Evolutionary conservation across 2,329 filamentous ascomycete genomes (phyloP).

Genomic region (Xylaria sp.): DNA sequence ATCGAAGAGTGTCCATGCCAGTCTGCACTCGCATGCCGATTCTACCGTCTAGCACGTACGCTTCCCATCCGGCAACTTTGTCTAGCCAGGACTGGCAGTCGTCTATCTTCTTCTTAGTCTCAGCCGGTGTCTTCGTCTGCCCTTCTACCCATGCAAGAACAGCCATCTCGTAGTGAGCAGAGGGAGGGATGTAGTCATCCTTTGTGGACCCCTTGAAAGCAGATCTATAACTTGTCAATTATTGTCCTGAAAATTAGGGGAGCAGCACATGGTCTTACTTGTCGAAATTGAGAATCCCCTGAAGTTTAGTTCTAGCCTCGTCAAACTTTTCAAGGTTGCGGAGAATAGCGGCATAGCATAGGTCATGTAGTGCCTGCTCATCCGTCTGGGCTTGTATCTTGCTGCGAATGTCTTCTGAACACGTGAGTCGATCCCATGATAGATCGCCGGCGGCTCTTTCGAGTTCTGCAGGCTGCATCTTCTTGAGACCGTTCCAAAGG

Average conservation of each 20-base stretch:
- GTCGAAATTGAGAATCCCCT: constrained; percentile 73
- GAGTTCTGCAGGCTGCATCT: constrained; percentile 76
- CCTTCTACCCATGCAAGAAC: constrained; percentile 81
- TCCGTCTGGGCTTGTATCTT: constrained; percentile 64
- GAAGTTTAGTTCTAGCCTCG: constrained; percentile 73
- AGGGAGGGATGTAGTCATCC: constrained; percentile 77
- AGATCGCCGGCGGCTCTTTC: constrained; percentile 71
- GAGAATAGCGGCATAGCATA: constrained; percentile 73
- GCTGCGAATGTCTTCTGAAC: constrained; percentile 52
- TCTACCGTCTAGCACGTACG: constrained; percentile 77
- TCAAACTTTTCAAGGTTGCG: constrained; percentile 70
- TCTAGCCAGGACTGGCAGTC: constrained; percentile 73
- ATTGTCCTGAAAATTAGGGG: background rate
- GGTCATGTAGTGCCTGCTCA: constrained; percentile 70
- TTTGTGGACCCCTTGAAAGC: constrained; percentile 68
- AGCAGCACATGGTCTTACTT: constrained; percentile 54
- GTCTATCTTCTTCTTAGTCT: constrained; percentile 59
- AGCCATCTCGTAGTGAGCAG: constrained; percentile 87
- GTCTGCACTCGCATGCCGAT: constrained; percentile 79
- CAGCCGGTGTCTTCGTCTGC: constrained; percentile 46
- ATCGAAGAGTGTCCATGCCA: constrained; percentile 71
- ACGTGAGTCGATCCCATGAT: constrained; percentile 70
- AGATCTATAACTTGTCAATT: constrained; percentile 49
- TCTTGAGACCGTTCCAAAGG: constrained; percentile 89
- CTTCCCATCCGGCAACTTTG: constrained; percentile 75